Percentiles rank a stretch among this genome's conserved stretches.
phyloP scores from a whole-genome alignment of 78 protist genomes.

The slime mould (Dictyostelium discoideum) region dicty_2.7 NC_007088.5:4745501-4746000 shows the following conservation, averaged over 20 bases:
- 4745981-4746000: not conserved
- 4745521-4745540: not conserved
- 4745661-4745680: slow-evolving; percentile 10
- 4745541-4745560: not conserved
- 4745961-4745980: not conserved
- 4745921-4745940: not conserved
- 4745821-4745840: slow-evolving; percentile 21
- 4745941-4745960: not conserved
- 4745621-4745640: not conserved
- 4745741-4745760: slow-evolving; percentile 1
- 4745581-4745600: not conserved
- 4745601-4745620: slow-evolving; percentile 42
- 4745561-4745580: slow-evolving; percentile 31
- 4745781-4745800: not conserved
- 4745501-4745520: not conserved
- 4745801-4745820: slow-evolving; percentile 20
- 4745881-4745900: not conserved
- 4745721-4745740: not conserved
- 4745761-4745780: not conserved
- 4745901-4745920: not conserved
- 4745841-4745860: not conserved
- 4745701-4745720: not conserved
- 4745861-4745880: not conserved
- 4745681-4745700: slow-evolving; percentile 23
- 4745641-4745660: slow-evolving; percentile 21